phyloP scores from a whole-genome alignment of 1,139 yeast species.

The Pichia sp. region DNA sequence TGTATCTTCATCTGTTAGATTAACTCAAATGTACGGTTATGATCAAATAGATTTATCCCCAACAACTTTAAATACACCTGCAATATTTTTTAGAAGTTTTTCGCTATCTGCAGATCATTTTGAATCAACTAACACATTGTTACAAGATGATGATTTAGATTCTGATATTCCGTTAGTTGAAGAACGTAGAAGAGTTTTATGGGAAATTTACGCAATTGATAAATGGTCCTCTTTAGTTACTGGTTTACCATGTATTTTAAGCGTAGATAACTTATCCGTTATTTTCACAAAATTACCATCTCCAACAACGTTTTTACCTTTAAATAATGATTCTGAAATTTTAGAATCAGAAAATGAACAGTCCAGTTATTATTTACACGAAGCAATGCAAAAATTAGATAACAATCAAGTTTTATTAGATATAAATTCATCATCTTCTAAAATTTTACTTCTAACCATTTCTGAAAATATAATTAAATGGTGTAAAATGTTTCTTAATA shows the following conservation, averaged over 20 bases:
- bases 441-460: slow-evolving; percentile 23
- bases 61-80: slow-evolving; percentile 18
- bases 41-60: slow-evolving; percentile 27
- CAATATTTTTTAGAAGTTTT: slow-evolving; percentile 16
- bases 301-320: slow-evolving; percentile 25
- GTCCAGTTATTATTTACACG: slow-evolving; percentile 23
- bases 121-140: slow-evolving; percentile 10
- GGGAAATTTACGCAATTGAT: slow-evolving; percentile 27
- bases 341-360: slow-evolving; percentile 8
- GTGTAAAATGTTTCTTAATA: slow-evolving; percentile 27
- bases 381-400: slow-evolving; percentile 27
- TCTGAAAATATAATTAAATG: slow-evolving; percentile 28
- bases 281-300: slow-evolving; percentile 28
- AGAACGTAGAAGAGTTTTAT: slow-evolving; percentile 26
- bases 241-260: slow-evolving; percentile 27
- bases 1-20: slow-evolving; percentile 22
- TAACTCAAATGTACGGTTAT: slow-evolving; percentile 26
- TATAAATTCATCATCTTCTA: slow-evolving; percentile 23
- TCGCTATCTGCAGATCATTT: slow-evolving; percentile 9
- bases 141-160: slow-evolving; percentile 22
- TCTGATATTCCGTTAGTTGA: slow-evolving; percentile 23
- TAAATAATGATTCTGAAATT: slow-evolving; percentile 6
- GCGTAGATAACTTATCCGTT: slow-evolving; percentile 23
- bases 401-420: slow-evolving; percentile 25
- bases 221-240: slow-evolving; percentile 29